These are phyloP conservation scores for Babesia caballi DNA, from an alignment of 169 alveolate species.

Conservation along the genomic window DNA sequence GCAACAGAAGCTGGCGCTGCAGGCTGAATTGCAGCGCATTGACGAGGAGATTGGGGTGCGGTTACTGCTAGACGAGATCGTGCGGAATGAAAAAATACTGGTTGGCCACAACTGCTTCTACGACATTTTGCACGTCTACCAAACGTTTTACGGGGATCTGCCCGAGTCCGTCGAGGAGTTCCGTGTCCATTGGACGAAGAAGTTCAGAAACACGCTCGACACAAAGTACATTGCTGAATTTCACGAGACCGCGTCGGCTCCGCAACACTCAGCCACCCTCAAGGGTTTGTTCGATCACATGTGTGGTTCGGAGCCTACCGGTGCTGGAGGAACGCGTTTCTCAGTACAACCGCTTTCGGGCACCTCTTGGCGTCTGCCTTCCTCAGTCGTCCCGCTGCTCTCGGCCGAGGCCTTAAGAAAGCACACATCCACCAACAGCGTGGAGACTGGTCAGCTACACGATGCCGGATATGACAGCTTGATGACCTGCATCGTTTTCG, in stretches of 20 bases:
- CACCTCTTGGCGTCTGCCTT: constrained; percentile 39
- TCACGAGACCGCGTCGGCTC: constrained; percentile 72
- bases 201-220: constrained; percentile 77
- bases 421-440: background rate
- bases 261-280: constrained; percentile 76
- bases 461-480: constrained; percentile 86
- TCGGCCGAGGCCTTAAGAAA: background rate
- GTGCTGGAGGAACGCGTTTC: background rate
- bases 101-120: constrained; percentile 88
- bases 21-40: constrained; percentile 66
- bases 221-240: constrained; percentile 80
- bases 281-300: constrained; percentile 72
- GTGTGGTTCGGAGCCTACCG: constrained; percentile 13
- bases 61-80: constrained; percentile 75
- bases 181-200: constrained; percentile 76
- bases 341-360: constrained; percentile 20
- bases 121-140: constrained; percentile 83
- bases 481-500: constrained; percentile 81
- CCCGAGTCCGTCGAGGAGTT: constrained; percentile 77
- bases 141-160: constrained; percentile 79
- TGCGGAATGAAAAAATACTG: constrained; percentile 64
- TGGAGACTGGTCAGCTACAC: constrained; percentile 41
- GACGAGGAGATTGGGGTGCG: constrained; percentile 81
- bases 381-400: constrained; percentile 6
- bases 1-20: constrained; percentile 62